phyloP scores from a whole-genome alignment of 176 grass and related monocot species.

The Rhynchospora tenuis region DNA sequence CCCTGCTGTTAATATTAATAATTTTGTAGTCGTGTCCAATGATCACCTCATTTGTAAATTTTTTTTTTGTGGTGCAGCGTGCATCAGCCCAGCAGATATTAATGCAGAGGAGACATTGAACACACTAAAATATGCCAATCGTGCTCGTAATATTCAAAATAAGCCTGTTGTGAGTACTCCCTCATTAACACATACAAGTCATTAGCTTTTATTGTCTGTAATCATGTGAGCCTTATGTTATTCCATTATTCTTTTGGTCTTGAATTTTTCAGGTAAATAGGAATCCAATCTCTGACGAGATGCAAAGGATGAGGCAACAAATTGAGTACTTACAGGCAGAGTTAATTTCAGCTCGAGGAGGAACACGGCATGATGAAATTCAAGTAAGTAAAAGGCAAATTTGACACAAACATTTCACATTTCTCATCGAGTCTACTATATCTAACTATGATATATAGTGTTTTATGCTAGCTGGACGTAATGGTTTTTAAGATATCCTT shows the following conservation, averaged over 20 bases:
- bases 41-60: not conserved
- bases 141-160: conserved; percentile 97
- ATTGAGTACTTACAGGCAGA: conserved; percentile 89
- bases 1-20: not conserved
- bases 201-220: not conserved
- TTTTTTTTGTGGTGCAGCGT: conserved; percentile 57
- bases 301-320: conserved; percentile 96
- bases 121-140: conserved; percentile 98
- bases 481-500: not conserved
- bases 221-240: not conserved
- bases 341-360: conserved; percentile 69
- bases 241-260: not conserved
- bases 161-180: conserved; percentile 81
- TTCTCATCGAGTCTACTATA: not conserved
- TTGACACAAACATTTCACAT: not conserved
- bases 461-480: not conserved
- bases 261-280: conserved; percentile 75
- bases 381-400: conserved; percentile 46
- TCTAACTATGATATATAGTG: not conserved
- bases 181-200: not conserved
- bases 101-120: conserved; percentile 99
- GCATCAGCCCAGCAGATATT: conserved; percentile 98
- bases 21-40: conserved; percentile 1
- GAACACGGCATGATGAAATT: conserved; percentile 65
- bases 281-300: conserved; percentile 97